phyloP scores from a whole-genome alignment of 1,139 yeast genomes.

The Zygoascus meyerae region DNA sequence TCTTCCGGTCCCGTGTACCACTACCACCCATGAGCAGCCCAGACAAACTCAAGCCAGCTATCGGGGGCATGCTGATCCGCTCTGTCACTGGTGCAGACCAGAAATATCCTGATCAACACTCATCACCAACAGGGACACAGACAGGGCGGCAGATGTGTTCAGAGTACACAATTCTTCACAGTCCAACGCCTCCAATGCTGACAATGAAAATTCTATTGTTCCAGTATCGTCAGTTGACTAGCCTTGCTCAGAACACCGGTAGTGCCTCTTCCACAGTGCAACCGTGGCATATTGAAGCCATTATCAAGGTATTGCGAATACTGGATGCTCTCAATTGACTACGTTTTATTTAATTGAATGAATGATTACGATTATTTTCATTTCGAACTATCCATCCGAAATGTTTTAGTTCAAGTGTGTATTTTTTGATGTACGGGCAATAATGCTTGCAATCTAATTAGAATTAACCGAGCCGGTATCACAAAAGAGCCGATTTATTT shows the following conservation, averaged over 20 bases:
- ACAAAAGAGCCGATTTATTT: too few relatives aligned
- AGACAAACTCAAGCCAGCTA: conserved; percentile 10
- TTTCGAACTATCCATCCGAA: too few relatives aligned
- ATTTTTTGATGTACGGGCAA: too few relatives aligned
- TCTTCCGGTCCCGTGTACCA: conserved; percentile 36
- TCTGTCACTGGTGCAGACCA: conserved; percentile 1
- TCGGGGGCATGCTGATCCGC: conserved; percentile 9
- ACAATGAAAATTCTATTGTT: conserved; percentile 54
- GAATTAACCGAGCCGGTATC: too few relatives aligned
- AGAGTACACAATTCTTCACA: conserved; percentile 28
- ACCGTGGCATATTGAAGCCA: conserved; percentile 87
- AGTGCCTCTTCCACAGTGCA: conserved; percentile 40
- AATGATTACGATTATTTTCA: too few relatives aligned
- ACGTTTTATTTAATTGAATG: too few relatives aligned
- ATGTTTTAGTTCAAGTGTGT: too few relatives aligned
- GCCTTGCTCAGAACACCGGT: conserved; percentile 43
- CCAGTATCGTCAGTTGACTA: conserved; percentile 64
- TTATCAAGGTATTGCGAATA: conserved; percentile 46
- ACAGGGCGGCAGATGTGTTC: conserved; percentile 6
- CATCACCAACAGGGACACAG: not conserved
- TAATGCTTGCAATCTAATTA: too few relatives aligned
- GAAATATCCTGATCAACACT: not conserved
- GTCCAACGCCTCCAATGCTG: conserved; percentile 32
- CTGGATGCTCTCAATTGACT: conserved; percentile 13
- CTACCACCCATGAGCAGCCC: conserved; percentile 7